A percentile compares a stretch with the other conserved stretches of the same genome.
Evolutionary conservation across 192 early-diverging fungal species (phyloP).

Genomic region (Phycomyces blakesleeanus): DNA sequence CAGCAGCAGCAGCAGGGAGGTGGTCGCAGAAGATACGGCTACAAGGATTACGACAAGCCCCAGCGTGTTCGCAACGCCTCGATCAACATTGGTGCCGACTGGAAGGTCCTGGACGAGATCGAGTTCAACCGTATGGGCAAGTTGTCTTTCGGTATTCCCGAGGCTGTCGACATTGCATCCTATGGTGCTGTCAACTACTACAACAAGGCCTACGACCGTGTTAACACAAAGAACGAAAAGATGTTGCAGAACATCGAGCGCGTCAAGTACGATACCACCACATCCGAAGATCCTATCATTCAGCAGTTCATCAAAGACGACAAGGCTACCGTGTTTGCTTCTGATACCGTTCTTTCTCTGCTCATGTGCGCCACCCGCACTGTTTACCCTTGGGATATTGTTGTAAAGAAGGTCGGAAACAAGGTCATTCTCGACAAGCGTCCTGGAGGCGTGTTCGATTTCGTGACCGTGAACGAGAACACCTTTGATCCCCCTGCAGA

Average conservation of each 20-base stretch:
- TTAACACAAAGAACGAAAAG: constrained; percentile 77
- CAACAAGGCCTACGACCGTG: constrained; percentile 82
- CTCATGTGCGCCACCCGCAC: constrained; percentile 91
- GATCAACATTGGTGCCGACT: constrained; percentile 82
- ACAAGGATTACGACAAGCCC: constrained; percentile 50
- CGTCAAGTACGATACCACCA: constrained; percentile 71
- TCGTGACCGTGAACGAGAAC: constrained; percentile 94
- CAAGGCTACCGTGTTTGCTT: constrained; percentile 76
- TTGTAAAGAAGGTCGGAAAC: constrained; percentile 78
- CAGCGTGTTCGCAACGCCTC: constrained; percentile 81
- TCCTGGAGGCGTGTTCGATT: constrained; percentile 75
- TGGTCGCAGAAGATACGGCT: constrained; percentile 40
- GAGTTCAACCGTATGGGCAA: constrained; percentile 86
- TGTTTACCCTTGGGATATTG: constrained; percentile 94
- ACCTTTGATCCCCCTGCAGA: constrained; percentile 88
- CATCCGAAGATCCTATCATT: constrained; percentile 86
- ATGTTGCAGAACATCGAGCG: constrained; percentile 63
- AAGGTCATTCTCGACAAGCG: constrained; percentile 92
- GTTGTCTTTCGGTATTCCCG: constrained; percentile 73
- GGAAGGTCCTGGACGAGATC: constrained; percentile 92
- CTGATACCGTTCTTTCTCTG: constrained; percentile 83
- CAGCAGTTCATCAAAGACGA: constrained; percentile 43
- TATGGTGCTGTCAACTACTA: constrained; percentile 74
- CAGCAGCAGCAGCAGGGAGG: constrained; percentile 18
- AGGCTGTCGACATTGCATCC: constrained; percentile 72